These are phyloP conservation scores for Onygenales sp. DNA, from an alignment of 2,329 filamentous ascomycete species.

Conservation along the genomic window DNA sequence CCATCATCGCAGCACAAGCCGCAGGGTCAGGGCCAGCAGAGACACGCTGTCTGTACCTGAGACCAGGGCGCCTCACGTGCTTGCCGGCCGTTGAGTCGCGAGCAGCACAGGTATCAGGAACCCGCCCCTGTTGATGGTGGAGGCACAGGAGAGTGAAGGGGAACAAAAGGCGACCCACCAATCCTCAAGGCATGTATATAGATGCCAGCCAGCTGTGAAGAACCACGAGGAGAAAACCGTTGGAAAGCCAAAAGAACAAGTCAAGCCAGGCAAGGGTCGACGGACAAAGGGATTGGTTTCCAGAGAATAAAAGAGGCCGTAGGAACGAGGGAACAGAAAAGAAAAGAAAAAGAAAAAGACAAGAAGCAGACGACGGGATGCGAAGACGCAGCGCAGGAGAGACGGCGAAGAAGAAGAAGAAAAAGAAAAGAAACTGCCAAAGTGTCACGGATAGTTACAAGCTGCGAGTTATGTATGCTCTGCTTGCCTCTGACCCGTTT, in stretches of 20 bases:
- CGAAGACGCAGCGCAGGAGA: conserved; percentile 10
- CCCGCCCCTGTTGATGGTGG: not conserved
- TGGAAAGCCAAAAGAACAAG: not conserved
- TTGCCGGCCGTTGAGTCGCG: not conserved
- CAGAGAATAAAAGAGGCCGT: not conserved
- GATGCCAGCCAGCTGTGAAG: not conserved
- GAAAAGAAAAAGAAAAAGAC: conserved; percentile 10
- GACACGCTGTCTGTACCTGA: not conserved
- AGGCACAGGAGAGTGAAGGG: not conserved
- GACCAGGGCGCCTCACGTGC: not conserved
- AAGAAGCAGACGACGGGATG: conserved; percentile 6
- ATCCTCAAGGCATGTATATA: not conserved
- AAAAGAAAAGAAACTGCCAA: not conserved
- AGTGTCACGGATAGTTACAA: not conserved
- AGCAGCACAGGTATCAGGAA: not conserved
- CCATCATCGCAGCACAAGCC: not conserved
- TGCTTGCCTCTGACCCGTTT: not conserved
- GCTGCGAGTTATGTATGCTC: not conserved
- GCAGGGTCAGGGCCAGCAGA: not conserved
- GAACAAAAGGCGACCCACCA: not conserved
- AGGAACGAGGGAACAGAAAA: not conserved
- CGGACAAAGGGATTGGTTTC: not conserved
- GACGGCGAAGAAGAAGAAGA: not conserved
- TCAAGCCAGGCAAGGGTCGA: not conserved
- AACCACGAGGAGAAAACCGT: not conserved